These are phyloP conservation scores for Trichoderma simmonsii DNA, from an alignment of 2,329 filamentous ascomycete species.

Conservation along the genomic window DNA sequence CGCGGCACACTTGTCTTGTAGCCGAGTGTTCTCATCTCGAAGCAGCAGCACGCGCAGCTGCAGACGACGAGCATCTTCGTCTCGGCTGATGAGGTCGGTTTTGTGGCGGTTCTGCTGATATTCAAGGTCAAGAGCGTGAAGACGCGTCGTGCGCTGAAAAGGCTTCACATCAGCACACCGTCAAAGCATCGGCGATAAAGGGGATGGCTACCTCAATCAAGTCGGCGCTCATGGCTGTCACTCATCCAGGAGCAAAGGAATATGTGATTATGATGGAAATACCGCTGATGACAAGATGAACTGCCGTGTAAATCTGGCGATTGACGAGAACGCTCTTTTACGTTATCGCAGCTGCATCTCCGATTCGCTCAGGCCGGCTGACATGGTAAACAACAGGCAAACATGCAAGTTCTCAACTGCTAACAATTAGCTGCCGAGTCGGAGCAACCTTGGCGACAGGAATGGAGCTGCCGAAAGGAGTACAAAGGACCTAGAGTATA, in stretches of 20 bases:
- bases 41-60: conserved; percentile 67
- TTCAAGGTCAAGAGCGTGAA: conserved; percentile 63
- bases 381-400: background rate
- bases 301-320: background rate
- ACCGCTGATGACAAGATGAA: background rate
- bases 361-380: background rate
- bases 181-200: background rate
- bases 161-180: conserved; percentile 14
- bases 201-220: conserved; percentile 28
- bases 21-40: conserved; percentile 68
- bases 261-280: background rate
- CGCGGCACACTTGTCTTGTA: conserved; percentile 61
- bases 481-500: background rate
- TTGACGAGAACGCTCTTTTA: background rate
- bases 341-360: background rate
- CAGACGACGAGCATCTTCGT: conserved; percentile 70
- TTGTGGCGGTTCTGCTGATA: conserved; percentile 65
- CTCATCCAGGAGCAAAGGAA: background rate
- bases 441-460: background rate
- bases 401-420: background rate
- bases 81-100: conserved; percentile 65
- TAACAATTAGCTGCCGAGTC: background rate
- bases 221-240: conserved; percentile 26
- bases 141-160: conserved; percentile 41
- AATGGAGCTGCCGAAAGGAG: background rate